Conservation (phyloP, 1,284 basidiomycete genomes). For the Schizophyllum commune region DNA sequence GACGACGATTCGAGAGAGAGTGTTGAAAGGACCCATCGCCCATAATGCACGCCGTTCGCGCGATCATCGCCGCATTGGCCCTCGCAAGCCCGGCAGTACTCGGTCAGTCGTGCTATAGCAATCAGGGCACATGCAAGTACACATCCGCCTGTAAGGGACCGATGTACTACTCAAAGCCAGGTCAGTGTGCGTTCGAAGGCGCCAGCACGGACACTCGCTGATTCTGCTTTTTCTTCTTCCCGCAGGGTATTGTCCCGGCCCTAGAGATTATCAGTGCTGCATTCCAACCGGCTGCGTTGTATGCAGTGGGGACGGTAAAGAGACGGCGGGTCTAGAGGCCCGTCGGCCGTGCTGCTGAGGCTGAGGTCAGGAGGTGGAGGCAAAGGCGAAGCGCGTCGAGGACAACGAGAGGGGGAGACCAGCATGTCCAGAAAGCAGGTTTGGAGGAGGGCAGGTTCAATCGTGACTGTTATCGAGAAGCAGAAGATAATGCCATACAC, state of each 20-base stretch:
- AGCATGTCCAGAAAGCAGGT: too few relatives aligned
- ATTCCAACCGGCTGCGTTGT: slow-evolving; percentile 3
- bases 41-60: not conserved
- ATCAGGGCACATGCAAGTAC: slow-evolving; percentile 2
- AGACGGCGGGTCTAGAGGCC: not conserved
- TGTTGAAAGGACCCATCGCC: too few relatives aligned
- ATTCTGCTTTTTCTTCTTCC: not conserved
- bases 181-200: not conserved
- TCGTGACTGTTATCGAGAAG: too few relatives aligned
- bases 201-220: not conserved
- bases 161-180: slow-evolving; percentile 1
- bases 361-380: too few relatives aligned
- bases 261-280: slow-evolving; percentile 4
- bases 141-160: slow-evolving; percentile 3
- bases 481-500: too few relatives aligned
- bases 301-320: not conserved
- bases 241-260: slow-evolving; percentile 2
- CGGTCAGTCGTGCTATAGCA: not conserved
- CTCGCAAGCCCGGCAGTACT: not conserved
- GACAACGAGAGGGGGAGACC: too few relatives aligned
- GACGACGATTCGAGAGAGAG: too few relatives aligned
- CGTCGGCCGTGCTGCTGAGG: slow-evolving; percentile 4
- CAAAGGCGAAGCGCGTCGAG: too few relatives aligned
- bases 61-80: not conserved
- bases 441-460: too few relatives aligned